phyloP scores from a whole-genome alignment of 345 rosid species.

The Salix suchowensis region DNA sequence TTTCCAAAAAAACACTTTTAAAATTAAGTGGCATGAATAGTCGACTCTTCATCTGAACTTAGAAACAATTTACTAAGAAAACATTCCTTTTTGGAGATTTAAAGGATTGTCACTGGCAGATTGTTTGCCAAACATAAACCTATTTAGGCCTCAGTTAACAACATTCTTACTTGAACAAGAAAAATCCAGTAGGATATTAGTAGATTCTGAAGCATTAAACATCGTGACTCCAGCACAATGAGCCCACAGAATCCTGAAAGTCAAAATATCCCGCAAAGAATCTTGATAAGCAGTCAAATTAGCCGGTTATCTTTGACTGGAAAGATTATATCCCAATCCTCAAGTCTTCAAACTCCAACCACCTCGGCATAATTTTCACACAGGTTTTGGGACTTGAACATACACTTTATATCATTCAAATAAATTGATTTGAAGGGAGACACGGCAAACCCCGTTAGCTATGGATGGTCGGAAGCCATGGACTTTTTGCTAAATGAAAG shows the following conservation, averaged over 20 bases:
- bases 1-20: too few relatives aligned
- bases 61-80: not conserved
- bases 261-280: not conserved
- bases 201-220: not conserved
- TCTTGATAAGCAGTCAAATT: not conserved
- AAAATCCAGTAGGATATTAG: not conserved
- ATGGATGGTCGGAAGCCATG: not conserved
- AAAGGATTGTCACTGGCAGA: not conserved
- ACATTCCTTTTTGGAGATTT: too few relatives aligned
- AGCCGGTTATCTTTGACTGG: slow-evolving; percentile 12
- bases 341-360: slow-evolving; percentile 2
- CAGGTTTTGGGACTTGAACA: not conserved
- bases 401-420: not conserved
- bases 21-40: too few relatives aligned
- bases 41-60: not conserved
- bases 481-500: not conserved
- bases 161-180: not conserved
- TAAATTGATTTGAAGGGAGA: too few relatives aligned
- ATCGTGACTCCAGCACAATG: not conserved
- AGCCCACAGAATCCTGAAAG: slow-evolving; percentile 4
- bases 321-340: not conserved
- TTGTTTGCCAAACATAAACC: not conserved
- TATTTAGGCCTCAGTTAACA: too few relatives aligned
- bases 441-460: not conserved
- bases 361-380: not conserved